A percentile compares a stretch with the other conserved stretches of the same genome.
These are phyloP conservation scores for Russula sp. DNA, from an alignment of 768 basidiomycete species.

Conservation along the genomic window DNA sequence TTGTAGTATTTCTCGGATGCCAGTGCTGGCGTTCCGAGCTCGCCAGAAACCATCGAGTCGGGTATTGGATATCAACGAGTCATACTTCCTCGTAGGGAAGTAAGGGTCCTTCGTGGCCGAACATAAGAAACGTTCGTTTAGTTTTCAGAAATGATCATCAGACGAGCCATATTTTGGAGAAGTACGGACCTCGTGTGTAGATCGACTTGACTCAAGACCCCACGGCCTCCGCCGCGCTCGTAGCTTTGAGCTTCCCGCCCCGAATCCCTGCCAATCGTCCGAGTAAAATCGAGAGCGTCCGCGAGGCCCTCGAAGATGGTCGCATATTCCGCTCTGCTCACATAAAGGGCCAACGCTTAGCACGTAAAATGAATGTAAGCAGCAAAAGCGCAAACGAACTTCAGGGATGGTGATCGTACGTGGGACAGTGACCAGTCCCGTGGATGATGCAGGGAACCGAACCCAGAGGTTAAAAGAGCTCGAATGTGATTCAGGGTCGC, in stretches of 20 bases:
- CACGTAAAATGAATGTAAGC: neutral
- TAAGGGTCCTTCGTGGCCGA: conserved; percentile 86
- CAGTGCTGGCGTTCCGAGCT: conserved; percentile 13
- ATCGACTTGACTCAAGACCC: conserved; percentile 82
- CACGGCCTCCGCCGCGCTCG: conserved; percentile 67
- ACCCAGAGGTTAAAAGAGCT: conserved; percentile 83
- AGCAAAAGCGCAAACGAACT: conserved; percentile 42
- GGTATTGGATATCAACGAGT: conserved; percentile 64
- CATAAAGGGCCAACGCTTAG: neutral
- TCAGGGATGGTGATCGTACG: conserved; percentile 77
- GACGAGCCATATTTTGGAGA: neutral
- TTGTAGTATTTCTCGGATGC: conserved; percentile 64
- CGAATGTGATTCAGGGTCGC: conserved; percentile 89
- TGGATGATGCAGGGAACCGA: conserved; percentile 85
- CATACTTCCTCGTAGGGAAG: conserved; percentile 87
- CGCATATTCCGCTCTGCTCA: conserved; percentile 72
- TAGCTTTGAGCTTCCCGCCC: conserved; percentile 47
- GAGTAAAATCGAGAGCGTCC: conserved; percentile 91
- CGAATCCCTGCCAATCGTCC: conserved; percentile 76
- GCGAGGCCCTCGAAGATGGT: conserved; percentile 77
- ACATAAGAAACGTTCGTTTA: neutral
- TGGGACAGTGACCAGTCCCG: conserved; percentile 85
- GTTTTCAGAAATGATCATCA: neutral
- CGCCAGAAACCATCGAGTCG: conserved; percentile 11
- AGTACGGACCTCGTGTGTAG: conserved; percentile 78